Evolutionary conservation across 345 rosid genomes (phyloP), one percentile per base, ranked within the genome.

Genomic region (Ailanthus altissimus): DNA sequence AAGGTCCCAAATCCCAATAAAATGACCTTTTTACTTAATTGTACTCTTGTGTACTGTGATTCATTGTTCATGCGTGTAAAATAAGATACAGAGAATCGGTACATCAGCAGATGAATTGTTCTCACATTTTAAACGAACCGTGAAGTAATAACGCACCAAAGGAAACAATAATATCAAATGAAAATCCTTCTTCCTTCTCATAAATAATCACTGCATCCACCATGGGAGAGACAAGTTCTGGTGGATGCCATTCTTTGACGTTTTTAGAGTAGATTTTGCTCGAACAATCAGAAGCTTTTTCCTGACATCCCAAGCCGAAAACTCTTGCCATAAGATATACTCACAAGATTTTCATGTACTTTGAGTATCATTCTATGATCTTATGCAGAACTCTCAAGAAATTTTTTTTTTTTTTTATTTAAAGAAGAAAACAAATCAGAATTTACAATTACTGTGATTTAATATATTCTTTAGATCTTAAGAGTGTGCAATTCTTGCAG

Each of bases 201-300:
- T 32, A 32, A 50, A 49, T n/a, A 63, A 13, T 50, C 59, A 14
- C 38, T 32, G 50, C 60, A 6, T 46, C 68, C 58, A 11, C 68
- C 28, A 46, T 60, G 43, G 18, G 2, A 60, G 10, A 11, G 47
- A 47, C 57, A 45, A 21, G 18, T 28, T 59, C 57, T 20, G 54
- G 67, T 60, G 76, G 67, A 26, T 26, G 8, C 54, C 25, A 60
- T 57, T 25, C 10, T 73, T 72, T 43, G 23, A 46, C 54, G 71
- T 67, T 72, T 57, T 43, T 1, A 43, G 42, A 1, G 75, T 15
- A 57, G 66, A 23, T 18, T 14, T 21, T 57, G 66, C 54, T 23
- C 4, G 10, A 40, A 0, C 25, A 9, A 12, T n/a, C 0, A 28
- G 15, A 42, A 40, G 36, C 43, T 51, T 50, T 32, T 43, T 70